phyloP scores from a whole-genome alignment of 2,329 filamentous ascomycete species.

The Sclerotinia nivalis region DNA sequence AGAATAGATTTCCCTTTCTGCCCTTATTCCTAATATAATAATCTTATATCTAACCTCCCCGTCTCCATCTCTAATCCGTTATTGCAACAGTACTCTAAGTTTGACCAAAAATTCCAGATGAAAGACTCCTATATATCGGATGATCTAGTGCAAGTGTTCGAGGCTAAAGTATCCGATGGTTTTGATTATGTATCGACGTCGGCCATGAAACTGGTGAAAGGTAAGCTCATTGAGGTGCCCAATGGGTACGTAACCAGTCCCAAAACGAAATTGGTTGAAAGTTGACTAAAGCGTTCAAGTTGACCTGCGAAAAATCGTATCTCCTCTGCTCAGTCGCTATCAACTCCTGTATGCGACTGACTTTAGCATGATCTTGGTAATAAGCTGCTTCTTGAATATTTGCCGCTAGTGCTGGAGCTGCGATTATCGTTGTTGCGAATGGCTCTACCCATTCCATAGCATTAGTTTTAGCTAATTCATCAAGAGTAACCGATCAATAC shows the following conservation, averaged over 20 bases:
- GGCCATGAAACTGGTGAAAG: neutral
- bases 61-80: neutral
- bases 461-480: neutral
- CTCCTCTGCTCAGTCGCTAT: slow-evolving; percentile 67
- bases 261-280: slow-evolving; percentile 54
- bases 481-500: slow-evolving; percentile 28
- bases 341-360: slow-evolving; percentile 59
- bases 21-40: no score
- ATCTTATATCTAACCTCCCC: neutral
- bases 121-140: neutral
- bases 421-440: slow-evolving; percentile 33
- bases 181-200: neutral
- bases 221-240: slow-evolving; percentile 39
- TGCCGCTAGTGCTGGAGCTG: slow-evolving; percentile 30
- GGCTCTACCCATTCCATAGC: slow-evolving; percentile 23
- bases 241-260: slow-evolving; percentile 55
- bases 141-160: neutral
- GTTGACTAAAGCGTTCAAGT: slow-evolving; percentile 56
- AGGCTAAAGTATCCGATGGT: neutral
- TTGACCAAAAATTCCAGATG: neutral
- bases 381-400: slow-evolving; percentile 29
- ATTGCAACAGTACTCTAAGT: neutral
- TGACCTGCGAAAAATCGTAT: slow-evolving; percentile 63
- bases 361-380: slow-evolving; percentile 49
- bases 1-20: neutral